phyloP scores from a whole-genome alignment of 768 basidiomycete species.

The Russula lepida region DNA sequence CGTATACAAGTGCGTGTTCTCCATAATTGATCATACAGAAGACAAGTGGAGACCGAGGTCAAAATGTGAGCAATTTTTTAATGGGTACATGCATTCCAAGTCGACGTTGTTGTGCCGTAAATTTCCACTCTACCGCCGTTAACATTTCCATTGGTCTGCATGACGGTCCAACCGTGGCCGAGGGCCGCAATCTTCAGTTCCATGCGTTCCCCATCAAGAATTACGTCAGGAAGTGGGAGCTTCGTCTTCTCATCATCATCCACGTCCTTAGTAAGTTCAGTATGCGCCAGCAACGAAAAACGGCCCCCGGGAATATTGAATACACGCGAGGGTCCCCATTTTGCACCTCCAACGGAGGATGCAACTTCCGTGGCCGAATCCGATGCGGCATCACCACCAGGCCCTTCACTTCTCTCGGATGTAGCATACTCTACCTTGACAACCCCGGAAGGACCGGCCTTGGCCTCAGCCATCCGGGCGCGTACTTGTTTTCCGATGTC shows the following conservation, averaged over 20 bases:
- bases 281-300: constrained; percentile 11
- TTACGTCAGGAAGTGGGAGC: background rate
- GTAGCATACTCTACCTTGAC: background rate
- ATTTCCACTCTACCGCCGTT: constrained; percentile 16
- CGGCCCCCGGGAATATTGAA: constrained; percentile 17
- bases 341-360: background rate
- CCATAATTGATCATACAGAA: background rate
- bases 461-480: background rate
- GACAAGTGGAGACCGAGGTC: background rate
- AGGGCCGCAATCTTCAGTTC: constrained; percentile 6
- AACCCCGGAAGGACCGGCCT: background rate
- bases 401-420: background rate
- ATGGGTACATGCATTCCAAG: background rate
- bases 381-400: background rate
- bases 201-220: constrained; percentile 14
- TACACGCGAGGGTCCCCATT: background rate
- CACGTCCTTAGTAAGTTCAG: background rate
- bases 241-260: background rate
- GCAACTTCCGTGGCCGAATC: constrained; percentile 15
- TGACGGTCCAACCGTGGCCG: constrained; percentile 10
- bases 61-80: constrained; percentile 2
- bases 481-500: background rate
- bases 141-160: constrained; percentile 9
- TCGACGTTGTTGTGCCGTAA: background rate
- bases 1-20: background rate